These are phyloP conservation scores for Ustilago vetiveriae DNA, from an alignment of 1,284 basidiomycete genomes.

Conservation along the genomic window DNA sequence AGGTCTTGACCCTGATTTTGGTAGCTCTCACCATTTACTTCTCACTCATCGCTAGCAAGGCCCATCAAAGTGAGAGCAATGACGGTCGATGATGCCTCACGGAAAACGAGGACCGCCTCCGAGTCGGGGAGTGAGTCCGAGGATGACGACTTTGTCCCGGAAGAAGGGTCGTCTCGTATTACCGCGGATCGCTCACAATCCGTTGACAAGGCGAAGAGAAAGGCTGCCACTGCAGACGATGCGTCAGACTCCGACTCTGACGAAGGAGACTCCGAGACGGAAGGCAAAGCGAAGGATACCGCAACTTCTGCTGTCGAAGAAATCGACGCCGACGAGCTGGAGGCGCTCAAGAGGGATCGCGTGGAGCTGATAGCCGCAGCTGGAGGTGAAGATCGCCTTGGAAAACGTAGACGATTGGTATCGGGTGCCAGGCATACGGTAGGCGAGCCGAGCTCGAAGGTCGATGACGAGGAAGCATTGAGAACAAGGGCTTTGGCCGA, in stretches of 20 bases:
- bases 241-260: constrained; percentile 6
- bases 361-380: constrained; percentile 28
- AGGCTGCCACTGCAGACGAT: background rate
- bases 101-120: background rate
- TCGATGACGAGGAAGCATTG: constrained; percentile 4
- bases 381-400: constrained; percentile 30
- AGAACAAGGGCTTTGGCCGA: constrained; percentile 19
- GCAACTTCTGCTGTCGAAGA: background rate
- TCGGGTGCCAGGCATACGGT: background rate
- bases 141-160: constrained; percentile 33
- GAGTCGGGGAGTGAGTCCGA: constrained; percentile 25
- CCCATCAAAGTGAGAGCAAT: no score
- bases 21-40: background rate
- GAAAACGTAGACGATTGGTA: constrained; percentile 29
- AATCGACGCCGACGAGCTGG: constrained; percentile 40
- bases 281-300: background rate
- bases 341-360: constrained; percentile 31
- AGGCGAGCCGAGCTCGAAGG: background rate
- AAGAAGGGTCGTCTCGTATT: constrained; percentile 2
- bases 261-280: background rate
- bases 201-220: background rate
- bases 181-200: background rate
- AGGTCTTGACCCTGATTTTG: no score
- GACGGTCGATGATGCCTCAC: no score
- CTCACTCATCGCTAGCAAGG: background rate